phyloP scores from a whole-genome alignment of 2,329 filamentous ascomycete species.

The Talaromyces pinophilus region DNA sequence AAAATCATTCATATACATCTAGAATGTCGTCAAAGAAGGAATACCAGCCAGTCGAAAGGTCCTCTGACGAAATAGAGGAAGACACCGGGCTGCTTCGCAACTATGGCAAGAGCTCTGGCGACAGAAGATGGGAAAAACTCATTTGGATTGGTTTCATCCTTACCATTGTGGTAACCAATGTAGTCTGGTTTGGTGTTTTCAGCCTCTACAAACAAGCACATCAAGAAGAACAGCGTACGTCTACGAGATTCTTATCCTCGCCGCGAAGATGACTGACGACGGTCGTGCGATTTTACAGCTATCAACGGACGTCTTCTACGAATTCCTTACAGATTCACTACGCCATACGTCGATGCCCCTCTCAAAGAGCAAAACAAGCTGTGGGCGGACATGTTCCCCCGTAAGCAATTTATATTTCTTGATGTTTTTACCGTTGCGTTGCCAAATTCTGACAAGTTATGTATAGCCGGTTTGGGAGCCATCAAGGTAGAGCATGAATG shows the following conservation, averaged over 20 bases:
- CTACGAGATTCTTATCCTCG: neutral
- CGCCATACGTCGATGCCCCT: neutral
- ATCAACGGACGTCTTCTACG: slow-evolving; percentile 1
- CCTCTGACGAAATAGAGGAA: neutral
- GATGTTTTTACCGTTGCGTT: neutral
- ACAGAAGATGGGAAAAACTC: neutral
- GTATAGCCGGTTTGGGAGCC: neutral
- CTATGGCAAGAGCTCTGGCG: neutral
- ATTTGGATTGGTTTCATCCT: neutral
- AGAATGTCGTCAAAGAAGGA: neutral
- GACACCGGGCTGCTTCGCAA: neutral
- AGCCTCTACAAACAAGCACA: neutral
- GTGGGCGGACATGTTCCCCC: neutral
- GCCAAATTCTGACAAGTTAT: neutral
- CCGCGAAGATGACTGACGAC: neutral
- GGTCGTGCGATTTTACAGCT: neutral
- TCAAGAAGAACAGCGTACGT: neutral
- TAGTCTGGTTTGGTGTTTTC: neutral
- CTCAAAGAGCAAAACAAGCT: neutral
- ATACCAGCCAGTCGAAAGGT: neutral
- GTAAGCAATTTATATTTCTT: neutral
- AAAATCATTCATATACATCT: neutral
- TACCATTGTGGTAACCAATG: neutral
- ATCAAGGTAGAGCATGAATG: slow-evolving; percentile 1
- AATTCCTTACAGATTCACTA: neutral